phyloP scores from a whole-genome alignment of 2,329 filamentous ascomycete genomes.

The Aspergillus neoniger region DNA sequence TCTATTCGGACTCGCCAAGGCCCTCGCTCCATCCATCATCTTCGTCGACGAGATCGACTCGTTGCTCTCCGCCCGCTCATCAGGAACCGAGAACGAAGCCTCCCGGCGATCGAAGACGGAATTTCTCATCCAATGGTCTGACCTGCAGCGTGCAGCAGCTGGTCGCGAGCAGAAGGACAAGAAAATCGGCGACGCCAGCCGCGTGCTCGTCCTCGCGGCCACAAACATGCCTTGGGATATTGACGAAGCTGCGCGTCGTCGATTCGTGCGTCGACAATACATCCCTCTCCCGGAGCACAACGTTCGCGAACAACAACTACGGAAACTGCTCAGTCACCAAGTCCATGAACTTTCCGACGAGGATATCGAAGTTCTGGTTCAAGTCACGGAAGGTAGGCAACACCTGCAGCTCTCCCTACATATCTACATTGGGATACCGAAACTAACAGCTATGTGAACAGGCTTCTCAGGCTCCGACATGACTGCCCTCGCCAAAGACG shows the following conservation, averaged over 20 bases:
- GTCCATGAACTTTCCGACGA: constrained; percentile 73
- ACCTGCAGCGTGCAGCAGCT: constrained; percentile 86
- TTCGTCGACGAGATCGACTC: constrained; percentile 99
- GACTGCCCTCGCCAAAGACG: constrained; percentile 93
- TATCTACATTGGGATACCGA: background rate
- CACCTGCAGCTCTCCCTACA: background rate
- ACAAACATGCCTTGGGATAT: constrained; percentile 98
- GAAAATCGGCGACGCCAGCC: constrained; percentile 75
- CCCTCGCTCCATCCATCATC: constrained; percentile 89
- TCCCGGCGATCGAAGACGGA: constrained; percentile 95
- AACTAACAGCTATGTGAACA: constrained; percentile 40
- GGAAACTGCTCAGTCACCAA: constrained; percentile 79
- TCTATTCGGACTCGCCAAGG: constrained; percentile 84
- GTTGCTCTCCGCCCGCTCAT: constrained; percentile 78
- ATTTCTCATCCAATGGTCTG: constrained; percentile 96
- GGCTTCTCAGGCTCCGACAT: constrained; percentile 98
- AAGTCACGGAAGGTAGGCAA: constrained; percentile 73
- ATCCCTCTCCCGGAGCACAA: constrained; percentile 87
- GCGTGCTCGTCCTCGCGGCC: constrained; percentile 89
- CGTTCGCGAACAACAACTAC: constrained; percentile 77
- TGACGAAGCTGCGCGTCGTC: constrained; percentile 85
- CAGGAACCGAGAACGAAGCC: constrained; percentile 81
- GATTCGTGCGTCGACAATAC: constrained; percentile 92
- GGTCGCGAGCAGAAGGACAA: constrained; percentile 67
- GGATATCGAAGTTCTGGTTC: constrained; percentile 75